Base-by-base conservation (phyloP, 768 basidiomycete genomes). In the Daedaleopsis nitida region DNA sequence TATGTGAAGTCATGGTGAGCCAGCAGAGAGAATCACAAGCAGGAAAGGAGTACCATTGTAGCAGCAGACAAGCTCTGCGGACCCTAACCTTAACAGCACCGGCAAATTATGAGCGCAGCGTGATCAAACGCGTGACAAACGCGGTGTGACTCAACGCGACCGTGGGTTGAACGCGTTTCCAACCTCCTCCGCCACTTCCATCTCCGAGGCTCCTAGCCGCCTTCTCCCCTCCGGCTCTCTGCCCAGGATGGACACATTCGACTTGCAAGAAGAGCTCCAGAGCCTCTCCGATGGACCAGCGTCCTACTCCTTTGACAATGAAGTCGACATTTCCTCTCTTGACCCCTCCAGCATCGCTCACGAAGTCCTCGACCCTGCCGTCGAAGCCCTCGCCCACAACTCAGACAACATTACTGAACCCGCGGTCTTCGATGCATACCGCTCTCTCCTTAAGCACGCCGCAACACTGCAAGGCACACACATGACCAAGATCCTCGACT, bases 401-500 rank as follows among this genome's bases (percentile, higher is more conserved):
- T 87, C 91, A 16, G 87, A 92, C n/a, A 76, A 83, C 8, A 88
- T 98, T 55, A 72, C 79, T 0, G 83, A 92, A 27, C 75, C 77
- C 2, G 80, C 86, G 16, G 83, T 89, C 27, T 94, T 96, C 62
- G 94, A 96, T 66, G 84, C 89, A 14, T 90, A 92, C 69, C 82
- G 92, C 51, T 88, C 86, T 62, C 78, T 97, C 12, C 80, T 98
- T 68, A 97, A 96, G 76, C 77, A 87, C 64, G 80, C 88, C 0
- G 82, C 85, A 47, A 72, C 77, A 3, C 82, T 94, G 8, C 81
- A 84, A 5, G 86, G 85, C 23, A 67, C 80, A 0, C 77, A 87
- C 51, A 89, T 96, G 84, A 87, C 77, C 77, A 96, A 97, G 72
- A 78, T 96, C 0, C 81, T 98, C 49, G 96, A 98, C 75, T 89